phyloP scores from a whole-genome alignment of 768 basidiomycete genomes.

The Tricholoma sp. region DNA sequence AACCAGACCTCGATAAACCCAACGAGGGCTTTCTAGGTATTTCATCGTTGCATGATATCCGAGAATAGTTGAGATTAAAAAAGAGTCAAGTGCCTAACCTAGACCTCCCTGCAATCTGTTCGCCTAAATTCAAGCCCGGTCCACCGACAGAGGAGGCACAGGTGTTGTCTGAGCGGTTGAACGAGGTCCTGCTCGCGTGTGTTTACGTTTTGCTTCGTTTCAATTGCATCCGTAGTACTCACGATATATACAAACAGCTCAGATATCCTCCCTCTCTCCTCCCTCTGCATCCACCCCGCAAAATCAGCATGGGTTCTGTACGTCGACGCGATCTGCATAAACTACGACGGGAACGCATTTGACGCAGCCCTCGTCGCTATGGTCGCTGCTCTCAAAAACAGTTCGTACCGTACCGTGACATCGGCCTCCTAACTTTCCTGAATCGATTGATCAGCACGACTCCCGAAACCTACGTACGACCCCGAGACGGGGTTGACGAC shows the following conservation, averaged over 20 bases:
- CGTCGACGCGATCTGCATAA: slow-evolving; percentile 91
- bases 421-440: not conserved
- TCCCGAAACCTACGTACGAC: slow-evolving; percentile 71
- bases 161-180: slow-evolving; percentile 77
- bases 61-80: not conserved
- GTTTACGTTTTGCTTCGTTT: slow-evolving; percentile 20
- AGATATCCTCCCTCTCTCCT: slow-evolving; percentile 53
- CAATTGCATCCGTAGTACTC: not conserved
- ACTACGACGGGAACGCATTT: slow-evolving; percentile 94
- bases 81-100: slow-evolving; percentile 76
- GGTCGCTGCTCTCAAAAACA: slow-evolving; percentile 80
- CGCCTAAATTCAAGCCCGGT: slow-evolving; percentile 91
- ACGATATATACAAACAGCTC: slow-evolving; percentile 40
- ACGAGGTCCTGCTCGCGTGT: slow-evolving; percentile 72
- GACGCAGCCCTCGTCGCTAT: slow-evolving; percentile 88
- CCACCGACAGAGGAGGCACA: slow-evolving; percentile 95
- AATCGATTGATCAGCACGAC: slow-evolving; percentile 39
- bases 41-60: not conserved
- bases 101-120: slow-evolving; percentile 90
- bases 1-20: slow-evolving; percentile 77
- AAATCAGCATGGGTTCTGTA: slow-evolving; percentile 93
- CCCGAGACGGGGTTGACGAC: slow-evolving; percentile 58
- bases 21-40: slow-evolving; percentile 81
- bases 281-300: slow-evolving; percentile 75
- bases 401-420: slow-evolving; percentile 39